Percentiles rank a stretch among this genome's conserved stretches.
These are phyloP conservation scores for Parachaetomium inaequale DNA, from an alignment of 495 filamentous ascomycete species.

Conservation along the genomic window DNA sequence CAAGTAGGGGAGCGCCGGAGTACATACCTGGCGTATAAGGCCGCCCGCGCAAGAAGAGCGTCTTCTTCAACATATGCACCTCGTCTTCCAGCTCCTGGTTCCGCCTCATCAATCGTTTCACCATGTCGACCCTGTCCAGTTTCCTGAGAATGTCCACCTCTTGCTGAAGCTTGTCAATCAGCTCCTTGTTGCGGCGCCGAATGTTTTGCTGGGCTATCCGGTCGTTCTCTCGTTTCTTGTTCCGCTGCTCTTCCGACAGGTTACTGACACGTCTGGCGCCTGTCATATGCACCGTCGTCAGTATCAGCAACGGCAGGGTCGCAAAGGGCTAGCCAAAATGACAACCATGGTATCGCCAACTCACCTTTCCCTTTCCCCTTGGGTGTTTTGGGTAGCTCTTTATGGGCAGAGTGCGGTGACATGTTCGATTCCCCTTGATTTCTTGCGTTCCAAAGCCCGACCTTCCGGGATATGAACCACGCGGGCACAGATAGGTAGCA, in stretches of 20 bases:
- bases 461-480: background rate
- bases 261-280: slow-evolving; percentile 69
- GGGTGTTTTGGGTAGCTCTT: slow-evolving; percentile 30
- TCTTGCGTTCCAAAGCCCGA: too few relatives aligned
- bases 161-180: slow-evolving; percentile 72
- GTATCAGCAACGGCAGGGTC: background rate
- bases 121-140: slow-evolving; percentile 34
- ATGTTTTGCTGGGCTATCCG: slow-evolving; percentile 85
- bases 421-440: slow-evolving; percentile 4
- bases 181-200: slow-evolving; percentile 72
- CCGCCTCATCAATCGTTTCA: slow-evolving; percentile 34
- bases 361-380: slow-evolving; percentile 37
- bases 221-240: slow-evolving; percentile 82
- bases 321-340: background rate
- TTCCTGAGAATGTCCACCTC: slow-evolving; percentile 58
- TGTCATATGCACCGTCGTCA: slow-evolving; percentile 12
- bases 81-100: slow-evolving; percentile 42
- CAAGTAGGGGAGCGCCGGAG: background rate
- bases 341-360: background rate
- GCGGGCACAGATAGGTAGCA: background rate
- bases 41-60: slow-evolving; percentile 25
- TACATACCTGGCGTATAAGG: slow-evolving; percentile 25
- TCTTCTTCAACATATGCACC: slow-evolving; percentile 30
- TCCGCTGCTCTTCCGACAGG: slow-evolving; percentile 67
- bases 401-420: slow-evolving; percentile 23